Conservation (phyloP, 441 rosid species). For the Pelargonium citronellum region DNA sequence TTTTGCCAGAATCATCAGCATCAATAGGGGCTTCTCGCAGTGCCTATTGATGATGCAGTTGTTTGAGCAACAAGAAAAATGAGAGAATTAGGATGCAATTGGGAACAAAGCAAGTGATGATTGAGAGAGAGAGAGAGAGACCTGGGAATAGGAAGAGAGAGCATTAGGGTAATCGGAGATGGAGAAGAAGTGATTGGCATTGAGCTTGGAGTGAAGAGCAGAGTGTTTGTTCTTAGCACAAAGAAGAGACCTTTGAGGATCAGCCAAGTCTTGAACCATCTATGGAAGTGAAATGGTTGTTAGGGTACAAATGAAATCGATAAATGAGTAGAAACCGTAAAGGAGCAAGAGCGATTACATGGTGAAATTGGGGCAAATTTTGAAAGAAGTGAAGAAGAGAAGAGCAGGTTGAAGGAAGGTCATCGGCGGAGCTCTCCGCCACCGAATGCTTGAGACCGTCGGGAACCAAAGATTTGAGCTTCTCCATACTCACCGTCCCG, state of each 20-base stretch:
- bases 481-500: slow-evolving; percentile 40
- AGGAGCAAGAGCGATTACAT: slow-evolving; percentile 28
- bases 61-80: not conserved
- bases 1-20: slow-evolving; percentile 48
- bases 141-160: slow-evolving; percentile 53
- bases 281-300: slow-evolving; percentile 1
- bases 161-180: slow-evolving; percentile 40
- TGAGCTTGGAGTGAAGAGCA: slow-evolving; percentile 55
- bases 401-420: slow-evolving; percentile 38
- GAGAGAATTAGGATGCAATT: not conserved
- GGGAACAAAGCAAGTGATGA: not conserved
- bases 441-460: slow-evolving; percentile 35
- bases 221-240: slow-evolving; percentile 51
- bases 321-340: not conserved
- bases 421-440: slow-evolving; percentile 32
- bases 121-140: slow-evolving; percentile 14
- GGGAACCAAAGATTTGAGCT: slow-evolving; percentile 48
- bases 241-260: slow-evolving; percentile 32
- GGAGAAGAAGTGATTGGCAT: slow-evolving; percentile 49
- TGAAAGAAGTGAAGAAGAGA: slow-evolving; percentile 44
- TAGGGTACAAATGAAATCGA: not conserved
- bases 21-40: slow-evolving; percentile 59
- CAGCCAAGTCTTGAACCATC: slow-evolving; percentile 43
- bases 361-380: slow-evolving; percentile 47
- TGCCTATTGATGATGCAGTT: slow-evolving; percentile 35